These are phyloP conservation scores for Oryza officinalis DNA, from an alignment of 176 grass and related monocot species.

Conservation along the genomic window DNA sequence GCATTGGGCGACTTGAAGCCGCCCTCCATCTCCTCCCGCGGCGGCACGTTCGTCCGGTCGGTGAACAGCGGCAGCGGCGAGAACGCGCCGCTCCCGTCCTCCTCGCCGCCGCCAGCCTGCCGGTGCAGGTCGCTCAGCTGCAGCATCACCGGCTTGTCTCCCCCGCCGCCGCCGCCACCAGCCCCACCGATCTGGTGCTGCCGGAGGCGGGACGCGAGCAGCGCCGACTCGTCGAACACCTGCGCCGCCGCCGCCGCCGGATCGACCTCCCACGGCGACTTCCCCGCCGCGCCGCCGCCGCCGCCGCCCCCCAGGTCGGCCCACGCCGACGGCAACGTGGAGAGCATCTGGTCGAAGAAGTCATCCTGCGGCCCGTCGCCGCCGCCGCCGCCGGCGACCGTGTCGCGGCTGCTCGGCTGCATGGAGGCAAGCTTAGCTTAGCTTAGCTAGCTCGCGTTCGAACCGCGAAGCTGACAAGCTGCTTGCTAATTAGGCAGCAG, in stretches of 20 bases:
- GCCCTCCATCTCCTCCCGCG: constrained; percentile 64
- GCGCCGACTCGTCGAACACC: constrained; percentile 68
- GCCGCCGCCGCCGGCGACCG: constrained; percentile 34
- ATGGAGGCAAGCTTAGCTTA: background rate
- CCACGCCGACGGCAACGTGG: constrained; percentile 69
- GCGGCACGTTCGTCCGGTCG: constrained; percentile 43
- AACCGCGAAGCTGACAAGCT: background rate
- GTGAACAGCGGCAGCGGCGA: constrained; percentile 60
- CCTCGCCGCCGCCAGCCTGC: constrained; percentile 45
- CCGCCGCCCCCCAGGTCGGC: constrained; percentile 45
- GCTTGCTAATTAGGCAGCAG: background rate
- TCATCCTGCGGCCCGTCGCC: constrained; percentile 58
- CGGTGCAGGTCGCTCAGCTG: constrained; percentile 63
- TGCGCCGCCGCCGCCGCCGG: constrained; percentile 25
- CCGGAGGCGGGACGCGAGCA: constrained; percentile 63
- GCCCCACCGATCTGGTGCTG: constrained; percentile 83
- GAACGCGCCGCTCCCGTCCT: constrained; percentile 37
- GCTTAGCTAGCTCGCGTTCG: too few relatives aligned
- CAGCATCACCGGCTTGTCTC: constrained; percentile 65
- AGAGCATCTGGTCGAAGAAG: constrained; percentile 98
- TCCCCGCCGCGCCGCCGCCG: constrained; percentile 30
- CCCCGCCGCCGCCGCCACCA: constrained; percentile 1
- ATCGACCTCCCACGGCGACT: constrained; percentile 71
- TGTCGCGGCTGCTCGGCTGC: constrained; percentile 38
- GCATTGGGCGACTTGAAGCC: constrained; percentile 75